phyloP scores from a whole-genome alignment of 192 early-diverging fungal genomes.

The Coemansia aciculifera region DNA sequence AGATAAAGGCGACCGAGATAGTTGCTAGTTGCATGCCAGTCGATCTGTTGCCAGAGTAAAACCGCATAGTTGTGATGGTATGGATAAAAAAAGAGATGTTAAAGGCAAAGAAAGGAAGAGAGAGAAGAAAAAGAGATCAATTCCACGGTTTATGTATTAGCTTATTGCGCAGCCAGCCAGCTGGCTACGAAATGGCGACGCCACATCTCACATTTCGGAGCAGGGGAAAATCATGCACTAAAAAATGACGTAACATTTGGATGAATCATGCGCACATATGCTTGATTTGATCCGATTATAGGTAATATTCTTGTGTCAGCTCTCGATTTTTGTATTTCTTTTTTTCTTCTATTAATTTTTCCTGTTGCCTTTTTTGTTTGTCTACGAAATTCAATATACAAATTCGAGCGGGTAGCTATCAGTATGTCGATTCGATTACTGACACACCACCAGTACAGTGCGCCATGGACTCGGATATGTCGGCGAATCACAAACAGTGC shows the following conservation, averaged over 20 bases:
- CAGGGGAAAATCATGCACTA: not conserved
- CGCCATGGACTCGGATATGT: slow-evolving; percentile 2
- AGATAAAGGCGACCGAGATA: not conserved
- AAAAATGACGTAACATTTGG: not conserved
- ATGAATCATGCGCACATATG: not conserved
- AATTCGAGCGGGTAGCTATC: not conserved
- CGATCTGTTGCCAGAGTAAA: not conserved
- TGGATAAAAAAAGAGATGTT: not conserved
- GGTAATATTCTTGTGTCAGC: no score
- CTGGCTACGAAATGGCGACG: not conserved
- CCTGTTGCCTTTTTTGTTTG: not conserved
- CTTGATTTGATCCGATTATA: not conserved
- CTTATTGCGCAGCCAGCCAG: not conserved
- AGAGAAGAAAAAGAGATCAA: not conserved
- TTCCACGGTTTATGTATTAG: not conserved
- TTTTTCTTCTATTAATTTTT: not conserved
- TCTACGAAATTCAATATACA: not conserved
- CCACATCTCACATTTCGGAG: not conserved
- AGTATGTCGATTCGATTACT: slow-evolving; percentile 14
- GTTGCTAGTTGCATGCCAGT: not conserved
- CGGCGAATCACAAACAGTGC: slow-evolving; percentile 4
- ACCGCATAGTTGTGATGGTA: not conserved
- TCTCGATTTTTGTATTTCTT: not conserved
- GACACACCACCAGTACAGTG: not conserved
- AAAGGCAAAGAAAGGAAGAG: not conserved